phyloP scores from a whole-genome alignment of 495 filamentous ascomycete genomes.

The Penicillium cosmopolitanum region DNA sequence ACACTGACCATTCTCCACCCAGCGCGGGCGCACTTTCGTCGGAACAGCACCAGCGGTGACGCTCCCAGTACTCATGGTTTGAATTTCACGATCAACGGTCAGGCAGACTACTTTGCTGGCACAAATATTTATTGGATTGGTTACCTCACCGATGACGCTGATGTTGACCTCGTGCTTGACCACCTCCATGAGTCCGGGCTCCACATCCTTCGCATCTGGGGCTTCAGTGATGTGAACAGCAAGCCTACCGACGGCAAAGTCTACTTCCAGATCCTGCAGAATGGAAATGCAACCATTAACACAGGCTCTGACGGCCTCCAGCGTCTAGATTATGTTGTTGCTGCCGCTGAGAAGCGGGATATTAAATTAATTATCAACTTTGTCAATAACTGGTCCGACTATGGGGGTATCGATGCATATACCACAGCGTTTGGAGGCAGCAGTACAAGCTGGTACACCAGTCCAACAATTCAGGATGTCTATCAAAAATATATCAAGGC shows the following conservation, averaged over 20 bases:
- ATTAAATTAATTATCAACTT: conserved; percentile 64
- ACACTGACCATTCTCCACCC: not conserved
- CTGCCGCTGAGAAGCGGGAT: conserved; percentile 56
- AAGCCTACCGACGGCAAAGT: conserved; percentile 52
- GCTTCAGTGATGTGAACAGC: conserved; percentile 66
- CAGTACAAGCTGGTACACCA: conserved; percentile 60
- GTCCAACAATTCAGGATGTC: conserved; percentile 53
- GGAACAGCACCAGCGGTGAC: not conserved
- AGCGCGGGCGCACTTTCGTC: conserved; percentile 1
- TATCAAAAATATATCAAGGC: conserved; percentile 67
- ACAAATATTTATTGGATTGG: conserved; percentile 77
- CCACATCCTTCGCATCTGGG: conserved; percentile 73
- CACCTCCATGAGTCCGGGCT: conserved; percentile 57
- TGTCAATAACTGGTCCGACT: conserved; percentile 65
- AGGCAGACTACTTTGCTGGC: conserved; percentile 65
- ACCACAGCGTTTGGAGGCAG: conserved; percentile 62
- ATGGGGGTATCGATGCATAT: conserved; percentile 70
- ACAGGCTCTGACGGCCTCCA: conserved; percentile 67
- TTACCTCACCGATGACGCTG: conserved; percentile 64
- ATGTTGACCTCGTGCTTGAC: conserved; percentile 61
- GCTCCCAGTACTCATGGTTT: not conserved
- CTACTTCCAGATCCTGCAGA: conserved; percentile 62
- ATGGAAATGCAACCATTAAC: conserved; percentile 63
- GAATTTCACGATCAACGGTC: conserved; percentile 55
- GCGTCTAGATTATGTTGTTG: conserved; percentile 68